A percentile compares a stretch with the other conserved stretches of the same genome.
These are phyloP conservation scores for Fusarium vanettenii DNA, from an alignment of 2,329 filamentous ascomycete genomes.

Conservation along the genomic window DNA sequence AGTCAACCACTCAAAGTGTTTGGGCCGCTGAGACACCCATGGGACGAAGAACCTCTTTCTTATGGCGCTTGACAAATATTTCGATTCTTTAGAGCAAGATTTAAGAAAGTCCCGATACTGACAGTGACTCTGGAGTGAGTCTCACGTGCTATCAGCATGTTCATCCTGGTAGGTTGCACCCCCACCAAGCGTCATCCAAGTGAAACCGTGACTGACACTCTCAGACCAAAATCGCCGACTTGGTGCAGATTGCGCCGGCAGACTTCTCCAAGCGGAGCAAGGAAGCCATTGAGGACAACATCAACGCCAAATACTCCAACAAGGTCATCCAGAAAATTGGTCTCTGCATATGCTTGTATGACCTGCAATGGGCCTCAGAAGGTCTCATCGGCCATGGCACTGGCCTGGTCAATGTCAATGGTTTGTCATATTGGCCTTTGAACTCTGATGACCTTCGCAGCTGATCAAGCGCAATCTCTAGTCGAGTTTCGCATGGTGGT, in stretches of 20 bases:
- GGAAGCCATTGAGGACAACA: conserved; percentile 92
- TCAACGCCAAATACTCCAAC: conserved; percentile 97
- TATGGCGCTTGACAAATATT: not conserved
- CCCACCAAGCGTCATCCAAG: conserved; percentile 15
- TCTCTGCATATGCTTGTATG: conserved; percentile 92
- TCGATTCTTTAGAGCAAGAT: not conserved
- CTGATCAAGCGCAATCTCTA: conserved; percentile 50
- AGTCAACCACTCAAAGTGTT: conserved; percentile 7
- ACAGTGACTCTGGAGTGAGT: not conserved
- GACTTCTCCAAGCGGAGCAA: conserved; percentile 87
- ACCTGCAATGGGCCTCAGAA: conserved; percentile 89
- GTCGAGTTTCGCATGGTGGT: conserved; percentile 95
- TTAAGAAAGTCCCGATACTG: not conserved
- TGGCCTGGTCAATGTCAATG: conserved; percentile 93
- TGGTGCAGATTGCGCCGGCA: conserved; percentile 90
- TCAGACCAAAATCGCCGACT: conserved; percentile 91
- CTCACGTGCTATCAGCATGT: conserved; percentile 52
- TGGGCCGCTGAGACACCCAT: not conserved
- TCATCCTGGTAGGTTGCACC: conserved; percentile 58
- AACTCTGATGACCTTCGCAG: not conserved
- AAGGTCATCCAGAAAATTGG: conserved; percentile 92
- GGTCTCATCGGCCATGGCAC: conserved; percentile 93
- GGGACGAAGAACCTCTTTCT: conserved; percentile 1
- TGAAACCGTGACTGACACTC: conserved; percentile 23
- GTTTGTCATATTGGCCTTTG: conserved; percentile 57